A percentile compares a stretch with the other conserved stretches of the same genome.
These are phyloP conservation scores for Taphrina communis DNA, from an alignment of 1,139 yeast species.

Conservation along the genomic window DNA sequence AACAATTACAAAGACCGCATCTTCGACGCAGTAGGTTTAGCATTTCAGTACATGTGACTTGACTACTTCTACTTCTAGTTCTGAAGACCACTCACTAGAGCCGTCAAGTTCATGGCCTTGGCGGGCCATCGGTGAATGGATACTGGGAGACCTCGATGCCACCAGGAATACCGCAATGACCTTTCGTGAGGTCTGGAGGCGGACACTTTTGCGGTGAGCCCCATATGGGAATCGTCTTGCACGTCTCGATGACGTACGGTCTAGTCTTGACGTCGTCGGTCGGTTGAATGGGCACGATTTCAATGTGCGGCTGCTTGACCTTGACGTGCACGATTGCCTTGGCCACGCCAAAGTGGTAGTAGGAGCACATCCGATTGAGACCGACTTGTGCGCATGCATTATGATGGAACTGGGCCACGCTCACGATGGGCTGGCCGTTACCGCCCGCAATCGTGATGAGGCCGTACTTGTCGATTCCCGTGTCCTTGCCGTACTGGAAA, in stretches of 20 bases:
- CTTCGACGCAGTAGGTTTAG: no score
- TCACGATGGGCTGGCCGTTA: neutral
- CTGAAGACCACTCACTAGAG: no score
- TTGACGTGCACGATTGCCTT: neutral
- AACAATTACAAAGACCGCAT: no score
- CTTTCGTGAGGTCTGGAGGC: neutral
- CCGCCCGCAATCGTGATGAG: slow-evolving; percentile 1
- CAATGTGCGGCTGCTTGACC: neutral
- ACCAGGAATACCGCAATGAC: neutral
- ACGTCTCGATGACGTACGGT: slow-evolving; percentile 3
- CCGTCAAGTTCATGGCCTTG: no score
- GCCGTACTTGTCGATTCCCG: neutral
- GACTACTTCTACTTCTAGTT: no score
- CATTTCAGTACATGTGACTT: no score
- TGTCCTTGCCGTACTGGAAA: neutral
- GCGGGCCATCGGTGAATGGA: neutral
- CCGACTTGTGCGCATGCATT: neutral
- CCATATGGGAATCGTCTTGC: neutral
- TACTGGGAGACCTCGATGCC: neutral
- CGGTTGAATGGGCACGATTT: neutral
- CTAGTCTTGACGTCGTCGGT: neutral
- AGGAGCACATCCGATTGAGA: neutral
- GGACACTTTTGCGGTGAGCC: neutral
- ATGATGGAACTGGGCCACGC: neutral
- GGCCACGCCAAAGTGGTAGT: slow-evolving; percentile 11